Conservation (phyloP, 2,329 filamentous ascomycete genomes). For the Chrysoporthe deuterocubensis region DNA sequence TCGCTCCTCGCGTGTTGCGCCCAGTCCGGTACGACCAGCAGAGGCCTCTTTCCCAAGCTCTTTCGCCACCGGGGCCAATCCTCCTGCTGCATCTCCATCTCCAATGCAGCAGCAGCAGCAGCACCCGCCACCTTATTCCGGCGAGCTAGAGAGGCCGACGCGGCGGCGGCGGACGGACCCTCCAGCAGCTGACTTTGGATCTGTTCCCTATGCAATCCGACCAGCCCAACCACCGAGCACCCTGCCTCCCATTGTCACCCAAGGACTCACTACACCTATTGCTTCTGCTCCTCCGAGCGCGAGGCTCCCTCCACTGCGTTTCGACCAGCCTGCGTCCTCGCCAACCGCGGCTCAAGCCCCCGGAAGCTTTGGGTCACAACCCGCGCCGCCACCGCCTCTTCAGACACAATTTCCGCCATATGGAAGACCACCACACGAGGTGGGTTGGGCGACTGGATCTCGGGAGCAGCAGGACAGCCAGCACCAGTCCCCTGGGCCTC, state of each 20-base stretch:
- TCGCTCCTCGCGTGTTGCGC: conserved; percentile 33
- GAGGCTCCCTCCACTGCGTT: conserved; percentile 53
- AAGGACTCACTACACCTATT: conserved; percentile 20
- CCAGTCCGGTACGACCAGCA: conserved; percentile 22
- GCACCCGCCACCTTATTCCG: conserved; percentile 31
- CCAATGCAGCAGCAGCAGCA: conserved; percentile 28
- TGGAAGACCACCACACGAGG: conserved; percentile 41
- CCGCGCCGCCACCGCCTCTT: conserved; percentile 26
- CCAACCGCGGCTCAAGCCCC: conserved; percentile 34
- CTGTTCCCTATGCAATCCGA: conserved; percentile 48
- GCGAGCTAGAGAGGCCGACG: conserved; percentile 48
- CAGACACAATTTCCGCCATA: conserved; percentile 31
- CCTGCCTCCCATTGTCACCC: conserved; percentile 45
- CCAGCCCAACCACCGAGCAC: conserved; percentile 37
- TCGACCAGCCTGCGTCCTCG: conserved; percentile 44
- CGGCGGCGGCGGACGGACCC: conserved; percentile 52
- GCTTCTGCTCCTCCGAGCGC: conserved; percentile 40
- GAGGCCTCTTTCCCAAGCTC: conserved; percentile 23
- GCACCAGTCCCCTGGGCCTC: conserved; percentile 10
- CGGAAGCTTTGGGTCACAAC: conserved; percentile 14
- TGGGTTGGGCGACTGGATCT: conserved; percentile 43
- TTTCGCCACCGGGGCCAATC: conserved; percentile 23
- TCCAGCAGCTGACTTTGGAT: conserved; percentile 29
- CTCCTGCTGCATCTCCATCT: conserved; percentile 35
- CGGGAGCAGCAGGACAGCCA: conserved; percentile 24